These are phyloP conservation scores for Lentinula boryana DNA, from an alignment of 768 basidiomycete genomes.

Conservation along the genomic window DNA sequence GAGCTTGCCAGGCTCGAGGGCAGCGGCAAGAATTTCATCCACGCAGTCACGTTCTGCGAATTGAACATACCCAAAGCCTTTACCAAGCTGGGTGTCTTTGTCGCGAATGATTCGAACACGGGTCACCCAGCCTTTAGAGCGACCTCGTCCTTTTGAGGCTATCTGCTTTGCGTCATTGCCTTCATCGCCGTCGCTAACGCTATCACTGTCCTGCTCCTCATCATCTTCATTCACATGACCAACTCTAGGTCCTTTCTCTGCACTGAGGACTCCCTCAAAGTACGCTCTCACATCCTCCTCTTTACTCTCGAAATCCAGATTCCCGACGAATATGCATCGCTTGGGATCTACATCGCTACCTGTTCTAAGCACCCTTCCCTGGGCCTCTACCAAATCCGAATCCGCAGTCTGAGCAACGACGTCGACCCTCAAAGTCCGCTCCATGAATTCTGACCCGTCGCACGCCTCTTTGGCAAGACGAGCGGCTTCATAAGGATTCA, in stretches of 20 bases:
- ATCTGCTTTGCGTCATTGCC: constrained; percentile 16
- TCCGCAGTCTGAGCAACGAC: constrained; percentile 32
- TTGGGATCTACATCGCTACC: constrained; percentile 59
- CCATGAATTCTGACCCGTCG: constrained; percentile 72
- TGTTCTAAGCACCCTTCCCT: constrained; percentile 17
- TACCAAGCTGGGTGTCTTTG: constrained; percentile 87
- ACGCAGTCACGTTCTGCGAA: constrained; percentile 84
- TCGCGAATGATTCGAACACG: constrained; percentile 88
- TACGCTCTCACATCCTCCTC: constrained; percentile 87
- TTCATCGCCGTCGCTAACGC: constrained; percentile 18
- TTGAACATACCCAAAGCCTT: constrained; percentile 92
- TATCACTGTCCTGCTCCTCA: constrained; percentile 7
- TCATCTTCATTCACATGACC: constrained; percentile 11
- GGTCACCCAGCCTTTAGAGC: constrained; percentile 59
- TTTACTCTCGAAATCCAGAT: constrained; percentile 85
- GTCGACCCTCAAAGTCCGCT: constrained; percentile 77
- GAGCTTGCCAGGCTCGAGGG: constrained; percentile 63
- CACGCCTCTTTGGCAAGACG: constrained; percentile 47
- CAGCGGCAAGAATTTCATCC: constrained; percentile 75
- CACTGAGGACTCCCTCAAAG: constrained; percentile 72
- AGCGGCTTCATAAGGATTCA: constrained; percentile 73
- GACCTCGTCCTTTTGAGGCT: not conserved
- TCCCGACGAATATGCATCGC: constrained; percentile 84
- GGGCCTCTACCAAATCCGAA: constrained; percentile 14
- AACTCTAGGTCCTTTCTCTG: constrained; percentile 60